Evolutionary conservation across 2,329 filamentous ascomycete genomes (phyloP).

Genomic region (Pseudogymnoascus sp.): DNA sequence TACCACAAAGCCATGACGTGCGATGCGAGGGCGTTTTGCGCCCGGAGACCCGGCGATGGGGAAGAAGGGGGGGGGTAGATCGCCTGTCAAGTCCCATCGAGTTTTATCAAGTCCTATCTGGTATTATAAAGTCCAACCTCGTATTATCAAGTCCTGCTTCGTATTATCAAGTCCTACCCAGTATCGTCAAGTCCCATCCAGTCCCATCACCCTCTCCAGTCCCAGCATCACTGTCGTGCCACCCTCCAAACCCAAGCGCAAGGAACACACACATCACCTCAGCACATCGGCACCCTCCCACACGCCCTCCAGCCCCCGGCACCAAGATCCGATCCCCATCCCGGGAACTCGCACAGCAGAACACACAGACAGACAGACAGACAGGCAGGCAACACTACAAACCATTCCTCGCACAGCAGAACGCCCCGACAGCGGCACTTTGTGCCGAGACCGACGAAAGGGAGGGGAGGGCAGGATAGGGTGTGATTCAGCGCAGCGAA

Average conservation of each 20-base stretch:
- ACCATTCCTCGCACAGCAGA: not conserved
- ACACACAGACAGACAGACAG: not conserved
- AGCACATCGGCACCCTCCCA: not conserved
- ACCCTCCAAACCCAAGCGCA: not conserved
- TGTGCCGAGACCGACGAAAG: not conserved
- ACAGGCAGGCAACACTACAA: not conserved
- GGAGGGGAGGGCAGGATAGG: not conserved
- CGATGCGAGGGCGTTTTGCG: not conserved
- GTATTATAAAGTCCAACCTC: not conserved
- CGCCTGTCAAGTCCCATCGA: not conserved
- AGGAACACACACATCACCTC: not conserved
- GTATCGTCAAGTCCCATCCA: not conserved
- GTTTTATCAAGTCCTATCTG: not conserved
- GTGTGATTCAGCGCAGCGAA: not conserved
- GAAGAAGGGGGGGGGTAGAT: not conserved
- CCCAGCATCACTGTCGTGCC: not conserved
- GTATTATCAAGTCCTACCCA: not conserved
- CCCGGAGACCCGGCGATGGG: not conserved
- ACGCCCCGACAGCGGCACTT: not conserved
- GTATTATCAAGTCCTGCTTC: not conserved
- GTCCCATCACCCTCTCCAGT: not conserved
- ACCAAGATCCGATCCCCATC: not conserved
- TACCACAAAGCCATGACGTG: not conserved
- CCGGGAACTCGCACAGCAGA: not conserved
- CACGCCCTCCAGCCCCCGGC: not conserved